Evolutionary conservation across 2,329 filamentous ascomycete species (phyloP).

Genomic region (Mycosphaerella sp.): DNA sequence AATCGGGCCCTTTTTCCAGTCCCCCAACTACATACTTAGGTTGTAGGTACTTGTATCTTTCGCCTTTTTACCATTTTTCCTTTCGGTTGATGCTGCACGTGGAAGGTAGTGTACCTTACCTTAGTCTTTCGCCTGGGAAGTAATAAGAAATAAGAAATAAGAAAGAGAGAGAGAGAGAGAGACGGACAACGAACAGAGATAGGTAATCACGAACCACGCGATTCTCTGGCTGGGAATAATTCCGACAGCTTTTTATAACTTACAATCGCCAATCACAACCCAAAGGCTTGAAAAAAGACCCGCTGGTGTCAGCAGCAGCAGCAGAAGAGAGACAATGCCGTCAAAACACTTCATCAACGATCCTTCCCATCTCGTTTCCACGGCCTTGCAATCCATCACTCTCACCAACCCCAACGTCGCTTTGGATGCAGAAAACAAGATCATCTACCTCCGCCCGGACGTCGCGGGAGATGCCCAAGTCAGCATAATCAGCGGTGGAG

Average conservation of each 20-base stretch:
- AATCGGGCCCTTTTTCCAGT: background rate
- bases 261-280: background rate
- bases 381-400: slow-evolving; percentile 69
- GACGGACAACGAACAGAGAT: too few relatives aligned
- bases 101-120: too few relatives aligned
- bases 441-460: slow-evolving; percentile 66
- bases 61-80: background rate
- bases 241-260: background rate
- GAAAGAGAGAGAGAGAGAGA: too few relatives aligned
- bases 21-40: background rate
- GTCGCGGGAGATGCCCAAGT: slow-evolving; percentile 51
- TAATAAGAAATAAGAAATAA: too few relatives aligned
- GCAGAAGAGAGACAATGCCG: slow-evolving; percentile 8
- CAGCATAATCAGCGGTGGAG: slow-evolving; percentile 79
- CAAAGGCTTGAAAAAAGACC: too few relatives aligned
- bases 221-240: background rate
- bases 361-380: slow-evolving; percentile 67
- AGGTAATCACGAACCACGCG: background rate
- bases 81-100: too few relatives aligned
- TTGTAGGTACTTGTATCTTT: background rate
- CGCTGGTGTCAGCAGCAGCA: too few relatives aligned
- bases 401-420: slow-evolving; percentile 77
- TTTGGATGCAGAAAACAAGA: slow-evolving; percentile 72
- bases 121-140: too few relatives aligned
- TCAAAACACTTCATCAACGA: slow-evolving; percentile 85